Conservation (phyloP, 495 filamentous ascomycete species). For the Penicillium longicatenatum region DNA sequence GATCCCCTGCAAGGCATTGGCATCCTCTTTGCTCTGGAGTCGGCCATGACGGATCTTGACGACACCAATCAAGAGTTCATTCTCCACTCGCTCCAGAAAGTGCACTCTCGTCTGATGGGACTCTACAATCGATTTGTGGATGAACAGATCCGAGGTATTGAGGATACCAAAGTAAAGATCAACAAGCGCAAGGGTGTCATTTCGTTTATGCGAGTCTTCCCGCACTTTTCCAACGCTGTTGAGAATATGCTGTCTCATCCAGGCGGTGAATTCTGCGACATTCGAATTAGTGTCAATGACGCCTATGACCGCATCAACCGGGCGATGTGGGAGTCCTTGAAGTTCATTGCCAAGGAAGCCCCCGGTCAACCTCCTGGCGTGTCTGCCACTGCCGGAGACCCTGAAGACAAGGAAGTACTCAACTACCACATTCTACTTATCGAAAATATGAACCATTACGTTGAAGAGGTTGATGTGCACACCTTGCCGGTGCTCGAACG, state of each 20-base stretch:
- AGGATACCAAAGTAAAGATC: constrained; percentile 98
- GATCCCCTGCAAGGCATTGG: constrained; percentile 94
- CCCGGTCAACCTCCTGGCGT: constrained; percentile 57
- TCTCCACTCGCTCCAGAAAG: constrained; percentile 71
- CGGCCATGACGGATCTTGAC: constrained; percentile 71
- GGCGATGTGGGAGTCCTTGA: constrained; percentile 94
- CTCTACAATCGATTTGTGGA: constrained; percentile 89
- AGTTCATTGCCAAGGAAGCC: constrained; percentile 92
- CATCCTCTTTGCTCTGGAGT: constrained; percentile 77
- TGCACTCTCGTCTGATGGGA: constrained; percentile 72
- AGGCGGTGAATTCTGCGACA: constrained; percentile 57
- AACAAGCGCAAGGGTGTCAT: constrained; percentile 98
- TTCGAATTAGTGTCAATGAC: constrained; percentile 77
- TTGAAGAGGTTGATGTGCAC: constrained; percentile 84
- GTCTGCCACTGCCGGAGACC: constrained; percentile 61
- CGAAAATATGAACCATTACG: constrained; percentile 97
- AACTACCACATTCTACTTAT: constrained; percentile 97
- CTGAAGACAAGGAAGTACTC: constrained; percentile 91
- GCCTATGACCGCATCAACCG: constrained; percentile 89
- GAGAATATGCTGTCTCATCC: constrained; percentile 75
- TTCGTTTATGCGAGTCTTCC: constrained; percentile 90
- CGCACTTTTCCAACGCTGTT: constrained; percentile 74
- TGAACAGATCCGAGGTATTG: constrained; percentile 91
- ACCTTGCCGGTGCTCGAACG: constrained; percentile 73
- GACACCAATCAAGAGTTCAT: constrained; percentile 94